Evolutionary conservation across 352 stramenopile genomes (phyloP), one percentile per base, ranked within the genome.

Genomic region (Globisporangium radiosum): DNA sequence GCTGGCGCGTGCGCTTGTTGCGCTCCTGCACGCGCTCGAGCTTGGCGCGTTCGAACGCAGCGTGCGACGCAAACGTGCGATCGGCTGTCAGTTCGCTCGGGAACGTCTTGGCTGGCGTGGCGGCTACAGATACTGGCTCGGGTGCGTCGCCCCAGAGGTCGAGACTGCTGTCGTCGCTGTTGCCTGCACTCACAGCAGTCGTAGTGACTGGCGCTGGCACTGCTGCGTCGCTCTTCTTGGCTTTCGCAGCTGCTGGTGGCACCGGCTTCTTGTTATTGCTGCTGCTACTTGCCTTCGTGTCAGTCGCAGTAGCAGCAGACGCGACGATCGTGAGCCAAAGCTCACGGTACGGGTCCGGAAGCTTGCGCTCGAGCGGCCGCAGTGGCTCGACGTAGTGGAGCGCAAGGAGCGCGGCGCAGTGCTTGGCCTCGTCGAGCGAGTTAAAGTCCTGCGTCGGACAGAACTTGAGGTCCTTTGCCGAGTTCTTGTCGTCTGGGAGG

Each of bases 331-430:
- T 54, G 42, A 94, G 71, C 92, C 95, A 99, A n/a, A 98, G 87
- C 13, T 89, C 86, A 19, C 87, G 77, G 73, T 97, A 99, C 11
- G 95, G 96, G 60, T 99, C 96, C 6, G 97, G 97, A 11, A 99
- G 75, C 59, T 97, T 98, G 43, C 95, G 74, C 70, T 99, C 96
- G 51, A 97, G 82, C 1, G 97, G 96, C 0, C 97, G 77, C 11
- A 80, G 78, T 5, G 90, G 90, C 57, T 98, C 94, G n/a, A 99
- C 62, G 64, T 98, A 85, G 45, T 97, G 76, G 19, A 99, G 73
- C 48, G 94, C 96, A 40, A 99, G 71, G 44, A 99, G 73, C 15
- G 94, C 94, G 5, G 80, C 83, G 54, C 85, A 94, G 73, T 98
- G 90, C 62, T 97, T 97, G 33, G 96, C 95, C 52, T 98, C 90